These are phyloP conservation scores for Striga hermonthica DNA, from an alignment of 305 asterid species.

Conservation along the genomic window DNA sequence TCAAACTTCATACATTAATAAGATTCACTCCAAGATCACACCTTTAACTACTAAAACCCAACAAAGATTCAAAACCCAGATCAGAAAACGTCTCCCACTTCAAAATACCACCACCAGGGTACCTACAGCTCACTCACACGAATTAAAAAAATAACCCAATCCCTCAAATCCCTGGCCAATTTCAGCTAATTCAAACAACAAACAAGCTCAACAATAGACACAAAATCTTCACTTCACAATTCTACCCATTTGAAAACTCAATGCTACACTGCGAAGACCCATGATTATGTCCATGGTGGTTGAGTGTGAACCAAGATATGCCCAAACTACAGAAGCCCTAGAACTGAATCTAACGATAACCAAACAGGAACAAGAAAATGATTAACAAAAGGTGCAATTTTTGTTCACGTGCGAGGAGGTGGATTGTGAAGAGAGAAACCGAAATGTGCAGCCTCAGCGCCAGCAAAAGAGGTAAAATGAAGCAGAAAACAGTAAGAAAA, in stretches of 20 bases:
- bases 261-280: conserved; percentile 32
- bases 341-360: not conserved
- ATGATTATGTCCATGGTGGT: conserved; percentile 24
- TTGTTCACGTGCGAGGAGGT: conserved; percentile 65
- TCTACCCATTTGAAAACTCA: no score
- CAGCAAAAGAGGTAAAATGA: no score
- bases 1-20: conserved; percentile 32
- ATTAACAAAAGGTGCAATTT: conserved; percentile 36
- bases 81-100: conserved; percentile 22
- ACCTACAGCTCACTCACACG: conserved; percentile 28
- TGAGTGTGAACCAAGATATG: conserved; percentile 34
- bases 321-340: conserved; percentile 32
- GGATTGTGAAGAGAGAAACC: conserved; percentile 67
- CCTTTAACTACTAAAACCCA: conserved; percentile 8
- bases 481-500: no score
- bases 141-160: not conserved
- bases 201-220: no score
- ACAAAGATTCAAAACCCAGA: conserved; percentile 29
- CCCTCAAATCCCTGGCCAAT: no score
- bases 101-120: conserved; percentile 32
- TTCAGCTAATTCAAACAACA: no score
- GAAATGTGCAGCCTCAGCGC: conserved; percentile 45
- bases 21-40: no score
- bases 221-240: no score
- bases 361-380: not conserved